A percentile compares a stretch with the other conserved stretches of the same genome.
phyloP scores from a whole-genome alignment of 2,329 filamentous ascomycete genomes.

The Ascosphaera acerosa region DNA sequence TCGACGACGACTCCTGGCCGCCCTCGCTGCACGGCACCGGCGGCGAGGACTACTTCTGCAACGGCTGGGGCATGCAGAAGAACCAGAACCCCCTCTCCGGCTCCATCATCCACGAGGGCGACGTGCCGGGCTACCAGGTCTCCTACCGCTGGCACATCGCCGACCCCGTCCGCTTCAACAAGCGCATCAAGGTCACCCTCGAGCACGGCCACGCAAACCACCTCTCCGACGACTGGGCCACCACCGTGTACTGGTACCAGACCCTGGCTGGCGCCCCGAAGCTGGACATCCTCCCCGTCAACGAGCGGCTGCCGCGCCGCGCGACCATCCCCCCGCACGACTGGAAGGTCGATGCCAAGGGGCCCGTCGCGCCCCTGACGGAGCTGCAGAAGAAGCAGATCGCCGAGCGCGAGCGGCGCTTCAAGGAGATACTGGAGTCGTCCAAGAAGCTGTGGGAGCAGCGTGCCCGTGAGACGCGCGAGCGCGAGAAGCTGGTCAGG shows the following conservation, averaged over 20 bases:
- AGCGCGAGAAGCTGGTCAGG: conserved; percentile 1
- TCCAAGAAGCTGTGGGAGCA: conserved; percentile 1
- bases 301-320: conserved; percentile 4
- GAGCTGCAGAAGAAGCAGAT: conserved; percentile 1
- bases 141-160: conserved; percentile 13
- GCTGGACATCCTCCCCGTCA: conserved; percentile 10
- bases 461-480: conserved; percentile 1
- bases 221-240: conserved; percentile 12
- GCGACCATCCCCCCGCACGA: conserved; percentile 1
- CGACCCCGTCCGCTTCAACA: conserved; percentile 13
- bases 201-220: conserved; percentile 13
- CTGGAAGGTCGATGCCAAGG: conserved; percentile 1
- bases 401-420: not conserved
- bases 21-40: conserved; percentile 14
- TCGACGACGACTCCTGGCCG: conserved; percentile 14
- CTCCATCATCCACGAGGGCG: conserved; percentile 13
- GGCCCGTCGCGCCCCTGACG: not conserved
- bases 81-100: conserved; percentile 13
- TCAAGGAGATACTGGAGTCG: conserved; percentile 1
- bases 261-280: conserved; percentile 10
- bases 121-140: conserved; percentile 12
- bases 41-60: conserved; percentile 13
- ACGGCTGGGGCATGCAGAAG: conserved; percentile 16
- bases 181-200: conserved; percentile 9
- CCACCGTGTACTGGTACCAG: conserved; percentile 14